Evolutionary conservation across 2,329 filamentous ascomycete species (phyloP), one percentile per base, ranked within the genome.

Genomic region (Colletotrichum sp.): DNA sequence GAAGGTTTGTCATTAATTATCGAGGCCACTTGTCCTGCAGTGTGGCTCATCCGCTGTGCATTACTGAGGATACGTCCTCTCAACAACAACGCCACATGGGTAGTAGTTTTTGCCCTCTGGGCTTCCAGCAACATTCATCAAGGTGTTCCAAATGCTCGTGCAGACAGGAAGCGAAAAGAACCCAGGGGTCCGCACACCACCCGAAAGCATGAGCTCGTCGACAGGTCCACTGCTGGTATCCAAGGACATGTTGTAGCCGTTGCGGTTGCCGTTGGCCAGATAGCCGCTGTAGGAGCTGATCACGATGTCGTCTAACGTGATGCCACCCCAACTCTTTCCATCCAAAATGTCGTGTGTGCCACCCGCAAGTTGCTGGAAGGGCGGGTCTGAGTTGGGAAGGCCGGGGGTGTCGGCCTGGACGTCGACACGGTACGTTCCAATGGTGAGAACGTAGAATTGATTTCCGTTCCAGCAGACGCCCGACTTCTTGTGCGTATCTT

Each of bases 261-360:
- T 74, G 2, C 67, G 72, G 44, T 71, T 64, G 12, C 72, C 67
- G 13, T 71, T 74, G 2, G 26, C 26, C 5, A 60, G 3, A 13
- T 74, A 71, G 2, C 59, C 72, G 9, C 57, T 10, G 26, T 68
- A 76, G 3, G 72, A 63, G 18, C 64, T 67, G 64, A 76, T 36
- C 10, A 76, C 74, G 5, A 76, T 59, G 13, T 76, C 74, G 13
- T 76, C 59, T 5, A 76, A 12, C 13, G 70, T 73, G 15, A 73
- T 36, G 16, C 63, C 72, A 15, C 44, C 72, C 72, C 72, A 74
- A 1, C 30, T 57, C n/a, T 48, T 71, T n/a, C 72, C 72, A 24
- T 71, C 67, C 7, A 71, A 68, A 8, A 74, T 66, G 57, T 73
- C 71, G 5, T 55, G 16, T 1, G 65, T 73, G 6, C 39, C 67